phyloP scores from a whole-genome alignment of 805 yeast genomes.

The Nematodospora valgi region DNA sequence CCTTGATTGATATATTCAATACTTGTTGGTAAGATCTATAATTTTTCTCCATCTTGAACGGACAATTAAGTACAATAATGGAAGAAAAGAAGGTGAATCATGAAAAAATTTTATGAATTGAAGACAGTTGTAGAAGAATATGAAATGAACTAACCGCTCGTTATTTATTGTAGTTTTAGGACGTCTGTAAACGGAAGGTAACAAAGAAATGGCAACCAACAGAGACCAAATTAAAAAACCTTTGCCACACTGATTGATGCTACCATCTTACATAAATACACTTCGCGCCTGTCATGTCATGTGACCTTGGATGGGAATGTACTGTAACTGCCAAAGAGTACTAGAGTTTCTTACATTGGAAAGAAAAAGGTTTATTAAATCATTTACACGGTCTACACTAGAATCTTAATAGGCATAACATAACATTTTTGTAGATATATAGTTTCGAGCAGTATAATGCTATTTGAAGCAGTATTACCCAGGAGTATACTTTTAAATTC shows the following conservation, averaged over 20 bases:
- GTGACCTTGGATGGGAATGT: too few relatives aligned
- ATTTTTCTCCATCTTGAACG: constrained; percentile 12
- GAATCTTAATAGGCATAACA: too few relatives aligned
- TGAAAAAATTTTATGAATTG: neutral
- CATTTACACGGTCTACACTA: too few relatives aligned
- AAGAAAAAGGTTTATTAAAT: too few relatives aligned
- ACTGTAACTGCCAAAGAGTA: too few relatives aligned
- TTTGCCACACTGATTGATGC: neutral
- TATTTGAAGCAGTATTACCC: too few relatives aligned
- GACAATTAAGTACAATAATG: neutral
- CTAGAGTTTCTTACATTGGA: too few relatives aligned
- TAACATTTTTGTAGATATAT: neutral
- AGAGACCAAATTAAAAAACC: too few relatives aligned
- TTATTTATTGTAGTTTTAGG: constrained; percentile 5
- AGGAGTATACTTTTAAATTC: too few relatives aligned
- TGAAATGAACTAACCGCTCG: constrained; percentile 5
- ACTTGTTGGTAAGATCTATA: constrained; percentile 39
- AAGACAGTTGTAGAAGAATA: neutral
- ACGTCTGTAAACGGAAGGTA: neutral
- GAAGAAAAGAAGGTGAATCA: neutral
- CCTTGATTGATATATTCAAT: constrained; percentile 23
- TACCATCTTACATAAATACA: neutral
- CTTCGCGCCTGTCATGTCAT: too few relatives aligned
- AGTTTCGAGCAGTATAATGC: neutral
- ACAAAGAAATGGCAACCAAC: constrained; percentile 6